Conservation (phyloP, 2,329 filamentous ascomycete genomes). For the Escovopsis sp. region DNA sequence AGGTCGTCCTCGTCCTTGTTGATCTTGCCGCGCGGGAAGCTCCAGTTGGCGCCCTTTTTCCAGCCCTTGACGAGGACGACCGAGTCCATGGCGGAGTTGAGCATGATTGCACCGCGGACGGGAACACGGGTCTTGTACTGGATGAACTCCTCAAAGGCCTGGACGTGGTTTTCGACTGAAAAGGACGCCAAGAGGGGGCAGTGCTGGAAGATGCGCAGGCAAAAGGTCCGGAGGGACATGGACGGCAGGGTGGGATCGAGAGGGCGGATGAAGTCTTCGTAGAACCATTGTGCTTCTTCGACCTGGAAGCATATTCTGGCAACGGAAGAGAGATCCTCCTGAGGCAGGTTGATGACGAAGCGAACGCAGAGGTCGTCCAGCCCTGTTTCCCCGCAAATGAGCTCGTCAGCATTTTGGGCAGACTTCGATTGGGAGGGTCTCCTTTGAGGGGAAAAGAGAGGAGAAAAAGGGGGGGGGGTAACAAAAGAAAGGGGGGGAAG, state of each 20-base stretch:
- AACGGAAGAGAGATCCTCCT: slow-evolving; percentile 77
- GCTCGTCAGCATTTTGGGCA: slow-evolving; percentile 11
- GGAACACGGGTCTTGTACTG: slow-evolving; percentile 91
- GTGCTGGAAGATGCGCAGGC: slow-evolving; percentile 81
- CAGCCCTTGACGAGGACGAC: slow-evolving; percentile 90
- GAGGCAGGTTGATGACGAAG: slow-evolving; percentile 93
- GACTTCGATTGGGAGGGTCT: too few species aligned
- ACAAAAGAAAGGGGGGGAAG: not conserved
- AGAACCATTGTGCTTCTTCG: slow-evolving; percentile 99
- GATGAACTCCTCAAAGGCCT: slow-evolving; percentile 82
- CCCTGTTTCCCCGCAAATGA: slow-evolving; percentile 36
- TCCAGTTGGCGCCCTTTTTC: slow-evolving; percentile 96
- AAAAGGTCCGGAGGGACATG: slow-evolving; percentile 73
- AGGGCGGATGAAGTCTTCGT: slow-evolving; percentile 96
- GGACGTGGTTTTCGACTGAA: slow-evolving; percentile 60
- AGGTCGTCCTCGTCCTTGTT: slow-evolving; percentile 93
- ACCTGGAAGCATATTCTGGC: slow-evolving; percentile 97
- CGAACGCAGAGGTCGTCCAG: slow-evolving; percentile 95
- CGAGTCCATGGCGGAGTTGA: slow-evolving; percentile 89
- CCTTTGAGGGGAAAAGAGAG: too few species aligned
- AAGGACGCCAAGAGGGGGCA: slow-evolving; percentile 78
- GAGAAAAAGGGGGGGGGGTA: too few species aligned
- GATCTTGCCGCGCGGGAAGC: slow-evolving; percentile 93
- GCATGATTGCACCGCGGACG: slow-evolving; percentile 82
- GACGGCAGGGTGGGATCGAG: slow-evolving; percentile 73